Conservation (phyloP, 2,329 filamentous ascomycete species). For the Claviceps arundinis region DNA sequence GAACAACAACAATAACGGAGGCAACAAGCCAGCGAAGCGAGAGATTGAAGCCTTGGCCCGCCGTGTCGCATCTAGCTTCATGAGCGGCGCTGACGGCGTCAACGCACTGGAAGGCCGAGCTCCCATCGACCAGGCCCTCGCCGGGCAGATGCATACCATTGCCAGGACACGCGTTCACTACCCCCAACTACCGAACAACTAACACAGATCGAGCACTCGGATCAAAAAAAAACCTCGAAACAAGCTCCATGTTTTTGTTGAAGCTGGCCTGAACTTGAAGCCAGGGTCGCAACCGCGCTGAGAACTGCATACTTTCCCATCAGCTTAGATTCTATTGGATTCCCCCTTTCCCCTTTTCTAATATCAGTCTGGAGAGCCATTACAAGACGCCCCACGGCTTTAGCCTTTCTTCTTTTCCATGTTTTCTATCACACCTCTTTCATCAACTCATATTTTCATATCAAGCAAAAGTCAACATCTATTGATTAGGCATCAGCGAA, state of each 20-base stretch:
- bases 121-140: constrained; percentile 5
- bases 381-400: constrained; percentile 2
- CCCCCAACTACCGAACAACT: constrained; percentile 11
- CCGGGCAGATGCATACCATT: constrained; percentile 7
- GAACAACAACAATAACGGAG: constrained; percentile 13
- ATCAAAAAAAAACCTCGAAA: not conserved
- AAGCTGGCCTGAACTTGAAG: not conserved
- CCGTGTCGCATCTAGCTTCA: not conserved
- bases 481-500: constrained; percentile 4
- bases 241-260: not conserved
- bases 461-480: constrained; percentile 5
- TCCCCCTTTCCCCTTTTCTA: not conserved
- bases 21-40: constrained; percentile 16
- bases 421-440: not conserved
- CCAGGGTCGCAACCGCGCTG: not conserved
- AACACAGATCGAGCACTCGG: not conserved
- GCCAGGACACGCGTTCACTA: constrained; percentile 12
- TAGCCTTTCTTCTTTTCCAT: constrained; percentile 6
- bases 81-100: not conserved
- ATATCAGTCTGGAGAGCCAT: not conserved
- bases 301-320: constrained; percentile 3
- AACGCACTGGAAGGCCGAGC: constrained; percentile 1
- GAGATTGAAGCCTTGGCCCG: constrained; percentile 12
- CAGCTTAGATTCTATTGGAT: not conserved
- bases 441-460: constrained; percentile 1